phyloP scores from a whole-genome alignment of 139 green algal genomes.

The Nannochloris sp. region DNA sequence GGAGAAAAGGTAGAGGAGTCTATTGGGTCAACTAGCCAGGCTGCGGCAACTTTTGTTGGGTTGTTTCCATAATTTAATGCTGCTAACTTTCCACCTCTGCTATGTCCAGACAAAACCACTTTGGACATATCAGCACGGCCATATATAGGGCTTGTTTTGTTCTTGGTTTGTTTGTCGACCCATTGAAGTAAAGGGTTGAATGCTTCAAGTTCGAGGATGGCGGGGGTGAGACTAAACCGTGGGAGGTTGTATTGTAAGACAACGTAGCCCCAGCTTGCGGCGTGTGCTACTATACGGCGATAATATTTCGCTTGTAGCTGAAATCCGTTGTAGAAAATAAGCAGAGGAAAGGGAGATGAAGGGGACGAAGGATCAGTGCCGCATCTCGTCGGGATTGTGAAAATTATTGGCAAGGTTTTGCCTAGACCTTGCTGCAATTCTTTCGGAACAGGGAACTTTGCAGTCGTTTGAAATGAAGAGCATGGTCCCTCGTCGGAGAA shows the following conservation, averaged over 20 bases:
- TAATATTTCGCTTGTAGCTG: constrained; percentile 34
- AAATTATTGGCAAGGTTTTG: neutral
- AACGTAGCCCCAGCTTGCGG: constrained; percentile 36
- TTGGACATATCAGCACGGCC: neutral
- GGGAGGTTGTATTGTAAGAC: constrained; percentile 44
- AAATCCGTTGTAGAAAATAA: constrained; percentile 27
- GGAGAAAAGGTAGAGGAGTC: constrained; percentile 34
- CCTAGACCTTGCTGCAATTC: neutral
- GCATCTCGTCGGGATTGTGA: too few relatives aligned
- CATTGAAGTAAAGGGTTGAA: neutral
- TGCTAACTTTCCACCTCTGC: constrained; percentile 57
- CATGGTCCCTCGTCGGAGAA: neutral
- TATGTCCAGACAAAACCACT: constrained; percentile 39
- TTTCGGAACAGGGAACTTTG: neutral
- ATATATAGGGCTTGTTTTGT: neutral
- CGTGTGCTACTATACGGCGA: constrained; percentile 15
- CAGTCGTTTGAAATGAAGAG: neutral
- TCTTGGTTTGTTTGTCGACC: neutral
- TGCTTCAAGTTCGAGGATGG: neutral
- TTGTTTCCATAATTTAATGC: constrained; percentile 19
- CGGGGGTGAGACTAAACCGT: neutral
- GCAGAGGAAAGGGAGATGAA: constrained; percentile 4
- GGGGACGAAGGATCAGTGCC: neutral
- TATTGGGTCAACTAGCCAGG: constrained; percentile 57
- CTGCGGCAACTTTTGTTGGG: constrained; percentile 12